Base-by-base conservation (phyloP, 169 alveolate species). In the Plasmodium sp. region DNA sequence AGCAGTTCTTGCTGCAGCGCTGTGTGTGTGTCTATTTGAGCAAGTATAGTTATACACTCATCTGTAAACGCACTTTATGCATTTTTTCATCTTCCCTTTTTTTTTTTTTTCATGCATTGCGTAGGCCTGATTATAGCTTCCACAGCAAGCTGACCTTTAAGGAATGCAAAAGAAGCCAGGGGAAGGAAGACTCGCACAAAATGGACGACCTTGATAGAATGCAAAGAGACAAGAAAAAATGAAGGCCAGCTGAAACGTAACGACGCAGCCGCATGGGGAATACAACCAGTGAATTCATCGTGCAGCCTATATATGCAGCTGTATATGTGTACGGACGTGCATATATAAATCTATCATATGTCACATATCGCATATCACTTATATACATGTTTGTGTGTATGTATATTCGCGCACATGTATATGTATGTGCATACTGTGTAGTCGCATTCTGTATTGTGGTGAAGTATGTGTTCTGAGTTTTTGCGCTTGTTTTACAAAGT, bases 61-160 rank as follows among this genome's bases (percentile, higher is more conserved):
- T 14, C 31, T 27, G 34, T 48, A 27, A 51, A 81, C 10, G 18
- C 9, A 33, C 71, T 51, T 82, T 51, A 71, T 84, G 45, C 74
- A 18, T 67, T 84, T 83, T 83, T 34, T 67, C 62, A 51, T 51
- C 34, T 22, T 33, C 74, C 34, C 22, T 45, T 33, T 83, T 56
- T 36, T 33, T 84, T 71, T 84, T 72, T n/a, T 54, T 54, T 67
- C 72, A 31, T 56, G 10, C 72, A 67, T 41, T 36, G n/a, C 54
- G 14, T 80, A 88, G 94, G 81, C 94, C 94, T 79, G 94, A 88
- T 54, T 75, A 84, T 75, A 80, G 83, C 36, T 39, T 54, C 48
- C 31, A 71, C 80, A 31, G 81, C 39, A 88, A 88, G 51, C 0
- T 48, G 3, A 74, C 6, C 45, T 3, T 33, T 51, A 84, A 51